Conservation (phyloP, 2,329 filamentous ascomycete genomes). For the Phialophora verrucosa region DNA sequence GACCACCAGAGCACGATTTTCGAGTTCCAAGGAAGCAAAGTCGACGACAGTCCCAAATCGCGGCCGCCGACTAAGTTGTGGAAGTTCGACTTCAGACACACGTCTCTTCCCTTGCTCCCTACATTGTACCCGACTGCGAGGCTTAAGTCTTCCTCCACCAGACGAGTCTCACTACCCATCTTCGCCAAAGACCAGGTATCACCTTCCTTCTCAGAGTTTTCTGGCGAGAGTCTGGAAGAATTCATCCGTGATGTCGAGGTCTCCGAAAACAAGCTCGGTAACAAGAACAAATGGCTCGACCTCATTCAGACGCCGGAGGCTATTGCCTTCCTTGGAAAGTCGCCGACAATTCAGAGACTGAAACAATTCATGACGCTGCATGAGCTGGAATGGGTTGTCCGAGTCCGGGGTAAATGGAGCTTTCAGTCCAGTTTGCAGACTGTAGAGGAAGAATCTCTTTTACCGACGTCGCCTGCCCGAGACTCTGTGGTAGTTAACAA, state of each 20-base stretch:
- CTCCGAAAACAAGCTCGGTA: neutral
- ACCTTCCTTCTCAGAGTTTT: conserved; percentile 1
- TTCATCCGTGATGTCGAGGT: conserved; percentile 13
- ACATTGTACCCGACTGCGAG: neutral
- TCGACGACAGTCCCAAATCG: neutral
- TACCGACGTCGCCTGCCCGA: neutral
- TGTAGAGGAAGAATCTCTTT: neutral
- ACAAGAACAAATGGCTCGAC: conserved; percentile 1
- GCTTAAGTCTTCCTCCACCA: neutral
- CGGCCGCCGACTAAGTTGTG: neutral
- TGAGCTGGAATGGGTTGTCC: conserved; percentile 15
- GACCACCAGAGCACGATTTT: neutral
- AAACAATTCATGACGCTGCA: conserved; percentile 5
- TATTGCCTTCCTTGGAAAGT: neutral
- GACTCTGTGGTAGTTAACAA: neutral
- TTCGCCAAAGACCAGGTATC: neutral
- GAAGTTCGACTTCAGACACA: neutral
- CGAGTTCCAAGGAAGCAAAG: neutral
- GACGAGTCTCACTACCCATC: neutral
- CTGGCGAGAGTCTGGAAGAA: conserved; percentile 11
- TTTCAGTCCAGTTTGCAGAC: neutral
- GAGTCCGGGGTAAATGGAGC: conserved; percentile 4
- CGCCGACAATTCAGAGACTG: neutral
- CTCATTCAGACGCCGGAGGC: neutral
- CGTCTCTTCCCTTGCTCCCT: neutral